A percentile compares a stretch with the other conserved stretches of the same genome.
Evolutionary conservation across 1,139 yeast species (phyloP).

Genomic region (Yamadazyma triangularis): DNA sequence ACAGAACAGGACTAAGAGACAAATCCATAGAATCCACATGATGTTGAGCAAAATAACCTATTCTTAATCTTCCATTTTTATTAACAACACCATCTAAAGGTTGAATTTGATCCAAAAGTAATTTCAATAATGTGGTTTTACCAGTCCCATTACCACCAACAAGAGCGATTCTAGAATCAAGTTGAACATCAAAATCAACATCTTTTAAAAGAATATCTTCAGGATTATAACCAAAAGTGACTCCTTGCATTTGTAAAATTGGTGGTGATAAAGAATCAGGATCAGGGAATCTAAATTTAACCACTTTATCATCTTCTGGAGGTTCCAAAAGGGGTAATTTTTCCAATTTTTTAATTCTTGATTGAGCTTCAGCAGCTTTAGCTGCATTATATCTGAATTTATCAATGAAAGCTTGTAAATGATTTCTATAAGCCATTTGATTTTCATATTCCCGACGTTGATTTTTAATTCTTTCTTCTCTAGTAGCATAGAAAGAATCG

Average conservation of each 20-base stretch:
- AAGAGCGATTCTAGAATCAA: conserved; percentile 92
- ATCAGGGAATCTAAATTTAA: conserved; percentile 90
- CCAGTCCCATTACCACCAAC: conserved; percentile 99
- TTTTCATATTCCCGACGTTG: conserved; percentile 93
- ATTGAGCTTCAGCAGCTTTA: conserved; percentile 94
- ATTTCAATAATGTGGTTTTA: conserved; percentile 88
- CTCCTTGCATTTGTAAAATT: conserved; percentile 80
- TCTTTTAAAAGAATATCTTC: conserved; percentile 57
- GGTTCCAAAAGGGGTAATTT: conserved; percentile 89
- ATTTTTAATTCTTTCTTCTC: conserved; percentile 92
- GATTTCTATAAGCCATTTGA: conserved; percentile 94
- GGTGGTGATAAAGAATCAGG: conserved; percentile 95
- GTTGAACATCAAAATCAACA: conserved; percentile 86
- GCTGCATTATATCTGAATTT: conserved; percentile 97
- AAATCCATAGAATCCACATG: conserved; percentile 98
- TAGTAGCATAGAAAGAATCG: conserved; percentile 86
- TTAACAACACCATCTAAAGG: conserved; percentile 76
- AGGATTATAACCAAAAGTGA: conserved; percentile 78
- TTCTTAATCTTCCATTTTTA: conserved; percentile 79
- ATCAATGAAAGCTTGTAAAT: conserved; percentile 90
- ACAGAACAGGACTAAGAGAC: conserved; percentile 79
- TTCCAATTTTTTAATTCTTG: conserved; percentile 93
- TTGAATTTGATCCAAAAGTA: conserved; percentile 69
- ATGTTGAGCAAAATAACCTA: conserved; percentile 99
- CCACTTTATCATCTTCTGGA: conserved; percentile 86